Conservation (phyloP, 2,329 filamentous ascomycete species). For the Phialophora chinensis region DNA sequence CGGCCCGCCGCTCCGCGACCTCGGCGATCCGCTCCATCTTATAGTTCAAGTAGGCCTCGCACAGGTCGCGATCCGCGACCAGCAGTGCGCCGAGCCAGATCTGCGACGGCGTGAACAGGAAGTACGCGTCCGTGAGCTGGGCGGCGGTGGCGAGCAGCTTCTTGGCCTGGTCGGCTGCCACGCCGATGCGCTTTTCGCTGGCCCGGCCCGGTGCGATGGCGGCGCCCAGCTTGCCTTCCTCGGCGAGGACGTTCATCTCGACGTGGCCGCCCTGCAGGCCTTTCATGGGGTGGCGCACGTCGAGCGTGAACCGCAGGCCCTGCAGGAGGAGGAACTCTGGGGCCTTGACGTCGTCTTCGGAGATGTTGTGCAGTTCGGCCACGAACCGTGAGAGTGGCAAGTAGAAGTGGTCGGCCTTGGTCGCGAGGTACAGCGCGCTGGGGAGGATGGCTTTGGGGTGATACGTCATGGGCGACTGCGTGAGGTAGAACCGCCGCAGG, state of each 20-base stretch:
- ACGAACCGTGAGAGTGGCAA: slow-evolving; percentile 70
- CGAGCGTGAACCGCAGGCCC: slow-evolving; percentile 89
- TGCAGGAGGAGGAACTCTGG: slow-evolving; percentile 94
- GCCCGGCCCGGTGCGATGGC: slow-evolving; percentile 23
- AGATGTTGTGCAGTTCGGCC: slow-evolving; percentile 71
- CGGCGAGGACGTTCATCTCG: slow-evolving; percentile 72
- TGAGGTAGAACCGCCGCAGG: slow-evolving; percentile 91
- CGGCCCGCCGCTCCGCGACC: background rate
- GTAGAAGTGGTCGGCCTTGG: slow-evolving; percentile 88
- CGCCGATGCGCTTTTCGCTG: slow-evolving; percentile 55
- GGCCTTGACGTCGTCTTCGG: slow-evolving; percentile 80
- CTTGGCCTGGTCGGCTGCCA: slow-evolving; percentile 74
- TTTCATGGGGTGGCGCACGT: slow-evolving; percentile 88
- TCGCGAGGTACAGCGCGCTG: slow-evolving; percentile 89
- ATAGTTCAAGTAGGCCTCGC: slow-evolving; percentile 52
- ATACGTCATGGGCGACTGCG: slow-evolving; percentile 96
- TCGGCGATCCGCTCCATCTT: slow-evolving; percentile 46
- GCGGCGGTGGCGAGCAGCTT: slow-evolving; percentile 78
- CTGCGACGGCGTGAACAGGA: slow-evolving; percentile 91
- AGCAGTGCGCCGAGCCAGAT: slow-evolving; percentile 85
- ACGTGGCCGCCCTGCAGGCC: slow-evolving; percentile 85
- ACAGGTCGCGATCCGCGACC: slow-evolving; percentile 68
- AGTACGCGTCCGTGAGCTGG: slow-evolving; percentile 92
- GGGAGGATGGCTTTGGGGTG: slow-evolving; percentile 87
- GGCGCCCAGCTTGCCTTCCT: slow-evolving; percentile 52